These are phyloP conservation scores for Nicotiana paniculata DNA, from an alignment of 257 asterid species.

Conservation along the genomic window DNA sequence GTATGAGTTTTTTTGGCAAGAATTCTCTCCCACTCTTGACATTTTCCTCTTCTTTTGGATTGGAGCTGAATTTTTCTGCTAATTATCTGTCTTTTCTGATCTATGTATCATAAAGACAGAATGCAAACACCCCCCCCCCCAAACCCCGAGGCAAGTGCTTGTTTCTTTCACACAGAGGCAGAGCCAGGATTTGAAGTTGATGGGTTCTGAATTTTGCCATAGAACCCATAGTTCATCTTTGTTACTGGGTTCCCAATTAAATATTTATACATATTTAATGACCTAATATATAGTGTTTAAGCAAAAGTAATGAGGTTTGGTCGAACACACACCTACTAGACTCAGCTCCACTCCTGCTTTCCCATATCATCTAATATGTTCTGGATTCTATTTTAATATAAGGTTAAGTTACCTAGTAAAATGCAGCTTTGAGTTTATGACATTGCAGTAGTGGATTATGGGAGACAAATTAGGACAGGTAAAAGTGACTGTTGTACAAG, in stretches of 20 bases:
- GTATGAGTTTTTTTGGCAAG: neutral
- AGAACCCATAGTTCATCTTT: no score
- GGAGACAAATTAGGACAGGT: slow-evolving; percentile 32
- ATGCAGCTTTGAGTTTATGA: slow-evolving; percentile 19
- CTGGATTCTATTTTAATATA: neutral
- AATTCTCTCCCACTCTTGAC: no score
- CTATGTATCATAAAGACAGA: neutral
- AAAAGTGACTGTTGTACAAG: slow-evolving; percentile 32
- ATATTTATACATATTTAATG: no score
- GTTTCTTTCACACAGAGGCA: neutral
- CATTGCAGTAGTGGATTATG: slow-evolving; percentile 19
- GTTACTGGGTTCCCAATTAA: no score
- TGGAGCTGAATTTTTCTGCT: neutral
- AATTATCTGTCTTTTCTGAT: neutral
- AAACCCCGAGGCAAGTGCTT: neutral
- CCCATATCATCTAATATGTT: neutral
- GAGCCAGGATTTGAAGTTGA: no score
- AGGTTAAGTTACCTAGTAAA: neutral
- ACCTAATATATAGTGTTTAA: no score
- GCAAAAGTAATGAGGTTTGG: no score
- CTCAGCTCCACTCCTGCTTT: neutral
- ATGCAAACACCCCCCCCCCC: neutral
- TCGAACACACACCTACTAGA: no score
- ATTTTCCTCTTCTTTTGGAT: neutral
- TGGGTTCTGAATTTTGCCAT: no score